phyloP scores from a whole-genome alignment of 2,329 filamentous ascomycete genomes.

The Pestalotiopsis sp. region DNA sequence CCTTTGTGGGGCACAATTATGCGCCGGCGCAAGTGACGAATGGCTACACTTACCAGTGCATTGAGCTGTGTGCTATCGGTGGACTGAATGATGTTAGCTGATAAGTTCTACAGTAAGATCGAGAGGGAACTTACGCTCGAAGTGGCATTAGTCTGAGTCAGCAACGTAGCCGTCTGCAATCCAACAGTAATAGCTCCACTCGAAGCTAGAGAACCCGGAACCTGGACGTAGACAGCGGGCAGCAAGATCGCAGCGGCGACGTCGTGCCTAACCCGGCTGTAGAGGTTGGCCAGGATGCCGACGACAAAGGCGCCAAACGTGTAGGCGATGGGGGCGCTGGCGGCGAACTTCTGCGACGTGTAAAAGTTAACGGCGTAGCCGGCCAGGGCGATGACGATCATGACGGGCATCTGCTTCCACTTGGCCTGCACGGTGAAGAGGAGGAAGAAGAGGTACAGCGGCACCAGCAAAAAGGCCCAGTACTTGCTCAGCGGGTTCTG shows the following conservation, averaged over 20 bases:
- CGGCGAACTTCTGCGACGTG: slow-evolving; percentile 65
- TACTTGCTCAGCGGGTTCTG: slow-evolving; percentile 47
- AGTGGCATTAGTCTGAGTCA: slow-evolving; percentile 38
- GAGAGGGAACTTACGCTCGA: neutral
- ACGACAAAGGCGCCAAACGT: slow-evolving; percentile 77
- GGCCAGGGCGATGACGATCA: slow-evolving; percentile 72
- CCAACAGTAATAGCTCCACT: slow-evolving; percentile 49
- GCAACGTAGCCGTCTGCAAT: slow-evolving; percentile 44
- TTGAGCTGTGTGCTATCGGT: slow-evolving; percentile 5
- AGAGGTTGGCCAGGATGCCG: slow-evolving; percentile 76
- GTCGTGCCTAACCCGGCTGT: slow-evolving; percentile 60
- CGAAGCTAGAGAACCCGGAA: slow-evolving; percentile 49
- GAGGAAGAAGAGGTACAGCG: slow-evolving; percentile 69
- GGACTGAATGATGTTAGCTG: neutral
- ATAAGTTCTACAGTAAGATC: too few species aligned
- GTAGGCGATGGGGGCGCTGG: slow-evolving; percentile 75
- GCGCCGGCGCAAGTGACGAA: too few species aligned
- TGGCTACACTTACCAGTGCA: neutral
- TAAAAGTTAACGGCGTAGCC: slow-evolving; percentile 81
- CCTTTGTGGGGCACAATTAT: neutral
- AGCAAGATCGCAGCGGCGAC: slow-evolving; percentile 50
- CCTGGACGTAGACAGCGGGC: slow-evolving; percentile 51
- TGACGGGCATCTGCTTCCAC: slow-evolving; percentile 77
- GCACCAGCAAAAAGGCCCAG: slow-evolving; percentile 67
- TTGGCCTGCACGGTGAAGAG: slow-evolving; percentile 80